Conservation (phyloP, 306 rosid genomes). For the Nissolia schottii region DNA sequence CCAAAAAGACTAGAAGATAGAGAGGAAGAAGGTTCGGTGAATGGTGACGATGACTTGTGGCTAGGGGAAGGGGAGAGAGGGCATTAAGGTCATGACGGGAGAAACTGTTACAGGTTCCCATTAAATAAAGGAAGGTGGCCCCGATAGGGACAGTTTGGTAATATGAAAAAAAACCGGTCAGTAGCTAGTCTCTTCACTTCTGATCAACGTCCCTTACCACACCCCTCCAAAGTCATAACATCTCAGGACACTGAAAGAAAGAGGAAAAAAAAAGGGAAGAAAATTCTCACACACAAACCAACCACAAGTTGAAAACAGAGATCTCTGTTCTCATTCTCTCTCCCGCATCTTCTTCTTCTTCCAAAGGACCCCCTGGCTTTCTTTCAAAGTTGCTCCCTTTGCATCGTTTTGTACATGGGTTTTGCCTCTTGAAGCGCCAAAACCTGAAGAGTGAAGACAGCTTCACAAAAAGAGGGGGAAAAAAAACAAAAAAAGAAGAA, state of each 20-base stretch:
- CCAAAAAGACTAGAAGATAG: no score
- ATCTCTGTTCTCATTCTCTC: constrained; percentile 13
- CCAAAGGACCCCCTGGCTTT: background rate
- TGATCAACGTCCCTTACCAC: constrained; percentile 62
- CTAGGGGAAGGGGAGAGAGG: background rate
- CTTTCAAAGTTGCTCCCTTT: constrained; percentile 1
- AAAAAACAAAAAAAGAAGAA: background rate
- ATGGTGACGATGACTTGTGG: no score
- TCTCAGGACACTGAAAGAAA: constrained; percentile 4
- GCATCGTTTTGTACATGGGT: constrained; percentile 35
- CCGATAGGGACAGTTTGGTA: constrained; percentile 50
- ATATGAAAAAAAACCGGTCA: constrained; percentile 35
- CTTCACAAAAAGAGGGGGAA: background rate
- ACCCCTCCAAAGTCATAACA: constrained; percentile 53
- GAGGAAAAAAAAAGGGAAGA: constrained; percentile 14
- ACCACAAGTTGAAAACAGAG: constrained; percentile 7
- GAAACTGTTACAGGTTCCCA: background rate
- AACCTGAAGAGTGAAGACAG: constrained; percentile 10
- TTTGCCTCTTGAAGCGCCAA: constrained; percentile 20
- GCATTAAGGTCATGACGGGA: background rate
- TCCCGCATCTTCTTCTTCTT: constrained; percentile 2
- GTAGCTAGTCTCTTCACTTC: constrained; percentile 60
- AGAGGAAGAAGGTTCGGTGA: no score
- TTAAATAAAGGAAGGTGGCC: background rate
- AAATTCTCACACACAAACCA: background rate